Percentiles rank a stretch among this genome's conserved stretches.
phyloP scores from a whole-genome alignment of 176 grass and related monocot species.

The Rhynchospora breviuscula region DNA sequence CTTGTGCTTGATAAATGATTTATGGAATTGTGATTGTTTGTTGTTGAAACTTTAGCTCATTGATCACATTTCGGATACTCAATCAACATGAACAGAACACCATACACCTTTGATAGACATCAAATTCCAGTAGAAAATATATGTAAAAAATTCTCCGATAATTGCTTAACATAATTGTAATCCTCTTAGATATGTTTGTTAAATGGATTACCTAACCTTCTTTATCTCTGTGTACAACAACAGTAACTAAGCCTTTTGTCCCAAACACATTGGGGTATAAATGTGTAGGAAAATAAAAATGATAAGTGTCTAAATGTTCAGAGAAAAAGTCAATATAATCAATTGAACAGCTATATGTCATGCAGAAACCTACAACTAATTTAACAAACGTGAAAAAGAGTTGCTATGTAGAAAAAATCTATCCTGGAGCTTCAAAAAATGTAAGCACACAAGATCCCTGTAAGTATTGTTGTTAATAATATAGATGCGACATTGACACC shows the following conservation, averaged over 20 bases:
- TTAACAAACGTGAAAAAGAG: background rate
- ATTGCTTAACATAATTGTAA: background rate
- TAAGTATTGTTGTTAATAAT: constrained; percentile 58
- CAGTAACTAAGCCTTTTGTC: too few species aligned
- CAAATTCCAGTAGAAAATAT: background rate
- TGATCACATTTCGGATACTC: background rate
- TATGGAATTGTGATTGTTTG: background rate
- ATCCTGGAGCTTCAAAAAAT: constrained; percentile 47
- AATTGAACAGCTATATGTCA: background rate
- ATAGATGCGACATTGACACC: constrained; percentile 70
- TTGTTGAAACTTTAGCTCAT: background rate
- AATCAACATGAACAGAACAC: background rate
- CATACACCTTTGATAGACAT: background rate
- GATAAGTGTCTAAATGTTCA: background rate
- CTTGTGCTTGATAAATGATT: background rate
- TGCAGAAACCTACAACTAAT: background rate
- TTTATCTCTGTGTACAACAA: background rate
- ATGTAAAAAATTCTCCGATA: background rate
- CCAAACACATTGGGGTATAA: too few species aligned
- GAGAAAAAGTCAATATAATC: background rate
- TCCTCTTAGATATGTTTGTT: background rate
- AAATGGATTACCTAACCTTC: background rate
- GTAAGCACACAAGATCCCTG: constrained; percentile 38
- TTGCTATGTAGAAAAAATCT: background rate
- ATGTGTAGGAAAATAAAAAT: background rate